Percentiles rank a stretch among this genome's conserved stretches.
phyloP scores from a whole-genome alignment of 2,329 filamentous ascomycete species.

The Apiospora rasikravindrae region DNA sequence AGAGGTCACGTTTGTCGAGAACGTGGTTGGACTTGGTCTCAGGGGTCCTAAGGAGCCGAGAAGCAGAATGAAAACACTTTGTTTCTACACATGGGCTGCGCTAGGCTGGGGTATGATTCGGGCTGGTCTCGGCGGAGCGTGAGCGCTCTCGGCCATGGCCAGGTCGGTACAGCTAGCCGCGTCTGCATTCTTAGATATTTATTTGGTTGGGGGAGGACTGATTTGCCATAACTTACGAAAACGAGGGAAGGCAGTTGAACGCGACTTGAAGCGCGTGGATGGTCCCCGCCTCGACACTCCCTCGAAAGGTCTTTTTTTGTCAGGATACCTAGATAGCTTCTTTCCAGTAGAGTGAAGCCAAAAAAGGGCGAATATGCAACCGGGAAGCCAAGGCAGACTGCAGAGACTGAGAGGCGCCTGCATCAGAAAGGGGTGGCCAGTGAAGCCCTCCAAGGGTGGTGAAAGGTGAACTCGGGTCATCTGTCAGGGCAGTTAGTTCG shows the following conservation, averaged over 20 bases:
- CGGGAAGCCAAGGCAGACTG: background rate
- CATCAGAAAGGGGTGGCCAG: background rate
- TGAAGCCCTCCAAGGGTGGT: background rate
- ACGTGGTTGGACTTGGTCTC: conserved; percentile 20
- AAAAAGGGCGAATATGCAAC: background rate
- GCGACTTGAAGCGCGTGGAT: background rate
- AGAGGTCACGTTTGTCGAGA: background rate
- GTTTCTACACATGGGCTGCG: conserved; percentile 10
- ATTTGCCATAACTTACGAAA: conserved; percentile 11
- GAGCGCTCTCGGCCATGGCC: background rate
- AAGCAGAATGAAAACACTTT: conserved; percentile 15
- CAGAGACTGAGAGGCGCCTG: background rate
- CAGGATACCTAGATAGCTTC: conserved; percentile 16
- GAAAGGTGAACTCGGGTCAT: background rate
- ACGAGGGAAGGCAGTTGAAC: background rate
- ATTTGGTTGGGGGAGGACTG: background rate
- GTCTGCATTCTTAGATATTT: conserved; percentile 16
- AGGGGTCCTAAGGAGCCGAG: conserved; percentile 17
- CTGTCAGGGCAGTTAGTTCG: background rate
- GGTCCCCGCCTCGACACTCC: background rate
- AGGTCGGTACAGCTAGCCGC: background rate
- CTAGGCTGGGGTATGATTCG: background rate
- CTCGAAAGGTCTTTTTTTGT: conserved; percentile 7
- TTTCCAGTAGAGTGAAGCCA: conserved; percentile 14
- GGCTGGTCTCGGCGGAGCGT: background rate